Percentiles rank a stretch among this genome's conserved stretches.
Conservation (phyloP, 2,329 filamentous ascomycete genomes). For the Aotearoamyces nothofagi region DNA sequence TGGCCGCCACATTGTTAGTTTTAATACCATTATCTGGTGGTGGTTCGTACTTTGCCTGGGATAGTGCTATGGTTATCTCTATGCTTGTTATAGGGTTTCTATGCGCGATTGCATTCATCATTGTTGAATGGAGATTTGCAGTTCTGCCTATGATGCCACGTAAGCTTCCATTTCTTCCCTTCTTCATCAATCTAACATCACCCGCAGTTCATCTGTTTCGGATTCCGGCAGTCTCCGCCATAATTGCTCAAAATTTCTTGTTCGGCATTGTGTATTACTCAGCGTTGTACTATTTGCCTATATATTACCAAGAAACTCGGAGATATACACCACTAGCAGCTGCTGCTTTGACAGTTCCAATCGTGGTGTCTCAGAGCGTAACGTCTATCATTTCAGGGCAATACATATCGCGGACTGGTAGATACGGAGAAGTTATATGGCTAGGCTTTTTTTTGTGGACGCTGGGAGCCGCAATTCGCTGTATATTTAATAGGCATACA, state of each 20-base stretch:
- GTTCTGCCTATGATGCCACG: slow-evolving; percentile 41
- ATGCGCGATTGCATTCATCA: slow-evolving; percentile 30
- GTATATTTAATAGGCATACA: slow-evolving; percentile 30
- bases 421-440: slow-evolving; percentile 45
- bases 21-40: slow-evolving; percentile 49
- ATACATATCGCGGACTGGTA: slow-evolving; percentile 38
- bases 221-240: slow-evolving; percentile 33
- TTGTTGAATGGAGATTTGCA: slow-evolving; percentile 39
- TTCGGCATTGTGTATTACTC: slow-evolving; percentile 44
- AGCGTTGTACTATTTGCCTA: slow-evolving; percentile 42
- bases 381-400: slow-evolving; percentile 34
- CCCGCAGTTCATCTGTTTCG: slow-evolving; percentile 33
- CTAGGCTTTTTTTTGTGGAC: slow-evolving; percentile 9
- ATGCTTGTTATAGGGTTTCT: slow-evolving; percentile 37
- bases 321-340: slow-evolving; percentile 24
- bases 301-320: slow-evolving; percentile 43
- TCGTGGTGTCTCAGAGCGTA: slow-evolving; percentile 30
- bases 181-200: background rate
- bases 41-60: slow-evolving; percentile 39
- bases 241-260: slow-evolving; percentile 43
- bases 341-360: slow-evolving; percentile 32
- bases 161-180: background rate
- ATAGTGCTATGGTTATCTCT: slow-evolving; percentile 39
- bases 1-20: slow-evolving; percentile 39
- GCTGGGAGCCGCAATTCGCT: slow-evolving; percentile 34